Evolutionary conservation across 2,329 filamentous ascomycete genomes (phyloP), one percentile per base, ranked within the genome.

Genomic region (Cercospora sp.): DNA sequence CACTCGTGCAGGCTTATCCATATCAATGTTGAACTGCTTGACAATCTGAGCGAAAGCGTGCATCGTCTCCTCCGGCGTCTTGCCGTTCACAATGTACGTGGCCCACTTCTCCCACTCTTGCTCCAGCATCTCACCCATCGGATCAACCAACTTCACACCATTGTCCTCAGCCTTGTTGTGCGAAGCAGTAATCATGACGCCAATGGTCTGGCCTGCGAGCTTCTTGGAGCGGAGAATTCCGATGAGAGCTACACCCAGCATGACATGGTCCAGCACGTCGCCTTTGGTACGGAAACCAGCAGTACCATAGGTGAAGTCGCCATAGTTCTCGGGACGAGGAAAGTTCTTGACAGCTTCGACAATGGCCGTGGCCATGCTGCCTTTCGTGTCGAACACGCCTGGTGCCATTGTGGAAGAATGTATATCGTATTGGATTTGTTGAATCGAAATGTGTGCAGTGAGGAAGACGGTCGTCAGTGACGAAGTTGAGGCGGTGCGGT

Each of bases 61-160:
- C 69, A 88, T 87, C 45, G 98, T 88, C 61, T 89, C 87, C 72
- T 93, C 87, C 76, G 97, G 90, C 69, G 87, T 87, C 18, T 88
- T 82, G 71, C 91, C 90, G 81, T 99, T 99, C 78, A 97, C 94
- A 70, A 99, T 89, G 75, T 87, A 87, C 40, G 95, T 98, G 64
- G 94, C 93, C 80, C 94, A 90, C 43, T 85, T 84, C 82, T 99
- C 95, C 95, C 95, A 99, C 69, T 94, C 91, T 80, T 87, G 84
- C 87, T 96, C 93, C 61, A 97, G 87, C 95, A 98, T 98, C 81
- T 98, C 95, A 72, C 95, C 94, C 90, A 97, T 91, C 12, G 95
- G 95, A 80, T 99, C 95, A 71, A 99, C 93, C 74, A 99, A 88
- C 86, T 97, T 97, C 80, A 97, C 91, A 62, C 93, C 93, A 80